Base-by-base conservation (phyloP, 1,284 basidiomycete genomes). In the Sporisorium graminicola region DNA sequence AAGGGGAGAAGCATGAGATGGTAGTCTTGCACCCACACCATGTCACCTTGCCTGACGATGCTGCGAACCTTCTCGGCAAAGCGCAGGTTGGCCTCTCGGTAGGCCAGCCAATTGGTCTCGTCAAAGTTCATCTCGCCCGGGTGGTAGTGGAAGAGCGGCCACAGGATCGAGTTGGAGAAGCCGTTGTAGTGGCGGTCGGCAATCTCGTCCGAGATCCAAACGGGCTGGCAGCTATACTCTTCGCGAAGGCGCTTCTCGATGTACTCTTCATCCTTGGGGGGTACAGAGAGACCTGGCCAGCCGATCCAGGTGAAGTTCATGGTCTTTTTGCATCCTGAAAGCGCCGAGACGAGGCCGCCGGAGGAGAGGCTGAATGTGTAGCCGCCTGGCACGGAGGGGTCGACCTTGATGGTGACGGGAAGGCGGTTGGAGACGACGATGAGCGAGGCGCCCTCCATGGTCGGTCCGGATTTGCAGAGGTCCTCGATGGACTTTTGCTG, bases 91-190 rank as follows among this genome's bases (percentile, higher is more conserved):
- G 97, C 97, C 86, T 98, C 94, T 37, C 96, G 91, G 87, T 99
- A 99, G 1, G 95, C 96, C 54, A 92, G 90, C 96, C 96, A 99
- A 87, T 98, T 94, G 83, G 93, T 93, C 87, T 98, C 94, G 87
- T 98, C 96, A 86, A 99, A 99, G 87, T 95, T 97, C 95, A 99
- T 99, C 78, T 84, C 82, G 9, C 84, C 83, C 0, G 79, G 78
- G 86, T 98, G 95, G 87, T 98, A 99, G 87, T 99, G 96, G 89
- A 99, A 98, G 52, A 99, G 89, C 0, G 96, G 96, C 96, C 96
- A 99, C 43, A 99, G 91, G 87, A 99, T 99, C 55, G 94, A 97
- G 88, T 99, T 99, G 78, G 94, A 95, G 89, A 99, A 99, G n/a
- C 87, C 87, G 83, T 98, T 99, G 89, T 99, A 99, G 87, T 98